These are phyloP conservation scores for Rhizoclosmatium sp. DNA, from an alignment of 192 early-diverging fungal genomes.

Conservation along the genomic window DNA sequence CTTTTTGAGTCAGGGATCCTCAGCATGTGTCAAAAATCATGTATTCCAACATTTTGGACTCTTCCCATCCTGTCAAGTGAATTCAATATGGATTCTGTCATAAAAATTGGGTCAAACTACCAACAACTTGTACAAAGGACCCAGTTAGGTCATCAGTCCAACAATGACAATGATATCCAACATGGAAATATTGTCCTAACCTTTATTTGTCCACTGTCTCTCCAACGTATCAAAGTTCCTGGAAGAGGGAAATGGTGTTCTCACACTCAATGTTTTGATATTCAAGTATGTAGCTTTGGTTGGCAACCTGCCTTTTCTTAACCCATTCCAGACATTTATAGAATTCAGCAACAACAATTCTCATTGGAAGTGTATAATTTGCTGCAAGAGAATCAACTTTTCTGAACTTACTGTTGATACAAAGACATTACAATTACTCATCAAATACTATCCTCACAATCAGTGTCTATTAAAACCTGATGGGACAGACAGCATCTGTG, in stretches of 20 bases:
- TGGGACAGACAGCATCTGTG: not conserved
- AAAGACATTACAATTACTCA: not conserved
- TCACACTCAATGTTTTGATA: not conserved
- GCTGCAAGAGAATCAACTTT: not conserved
- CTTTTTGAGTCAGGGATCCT: not conserved
- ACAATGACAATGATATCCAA: not conserved
- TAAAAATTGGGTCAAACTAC: not conserved
- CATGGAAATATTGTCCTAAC: not conserved
- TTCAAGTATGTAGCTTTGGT: not conserved
- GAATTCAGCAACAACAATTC: not conserved
- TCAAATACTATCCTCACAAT: not conserved
- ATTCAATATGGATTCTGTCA: not conserved
- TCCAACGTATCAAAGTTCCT: not conserved
- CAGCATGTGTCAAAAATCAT: not conserved
- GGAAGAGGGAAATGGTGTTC: not conserved
- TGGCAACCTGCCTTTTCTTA: not conserved
- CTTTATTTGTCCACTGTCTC: not conserved
- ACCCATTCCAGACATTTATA: not conserved
- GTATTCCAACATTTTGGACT: not conserved
- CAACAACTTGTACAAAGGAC: not conserved
- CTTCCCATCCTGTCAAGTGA: not conserved
- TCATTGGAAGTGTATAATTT: constrained; percentile 6
- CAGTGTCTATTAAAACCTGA: not conserved
- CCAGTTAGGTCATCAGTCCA: not conserved
- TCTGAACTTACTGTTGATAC: not conserved